Percentiles rank a stretch among this genome's conserved stretches.
Evolutionary conservation across 805 yeast species (phyloP).

Genomic region (Citeromyces matritensis): DNA sequence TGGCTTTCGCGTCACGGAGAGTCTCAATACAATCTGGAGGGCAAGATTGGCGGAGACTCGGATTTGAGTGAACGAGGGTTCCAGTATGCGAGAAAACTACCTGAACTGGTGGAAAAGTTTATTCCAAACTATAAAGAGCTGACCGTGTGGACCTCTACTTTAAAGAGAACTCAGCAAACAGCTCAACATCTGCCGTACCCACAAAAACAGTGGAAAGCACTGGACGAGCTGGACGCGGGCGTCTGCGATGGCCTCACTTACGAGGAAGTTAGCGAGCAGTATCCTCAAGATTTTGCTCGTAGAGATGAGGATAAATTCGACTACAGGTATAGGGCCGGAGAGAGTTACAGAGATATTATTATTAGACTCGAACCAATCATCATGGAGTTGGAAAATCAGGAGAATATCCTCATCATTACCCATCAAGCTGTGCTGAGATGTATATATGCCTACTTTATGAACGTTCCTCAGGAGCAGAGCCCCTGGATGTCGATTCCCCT

Average conservation of each 20-base stretch:
- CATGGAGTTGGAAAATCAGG: conserved; percentile 97
- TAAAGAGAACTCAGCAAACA: conserved; percentile 85
- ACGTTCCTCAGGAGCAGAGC: conserved; percentile 90
- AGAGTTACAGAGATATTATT: conserved; percentile 90
- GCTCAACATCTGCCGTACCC: conserved; percentile 70
- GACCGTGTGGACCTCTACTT: conserved; percentile 93
- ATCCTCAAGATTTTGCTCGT: conserved; percentile 91
- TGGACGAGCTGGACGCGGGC: conserved; percentile 95
- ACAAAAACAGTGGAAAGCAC: conserved; percentile 87
- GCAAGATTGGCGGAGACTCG: conserved; percentile 94
- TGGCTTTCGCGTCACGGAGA: conserved; percentile 97
- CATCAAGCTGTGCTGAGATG: conserved; percentile 97
- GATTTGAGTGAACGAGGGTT: conserved; percentile 72
- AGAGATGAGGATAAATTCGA: conserved; percentile 93
- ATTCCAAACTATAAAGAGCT: conserved; percentile 47
- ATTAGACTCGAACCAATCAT: conserved; percentile 92
- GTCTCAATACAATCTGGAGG: conserved; percentile 79
- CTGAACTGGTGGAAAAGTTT: conserved; percentile 55
- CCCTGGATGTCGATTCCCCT: conserved; percentile 99
- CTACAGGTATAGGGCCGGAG: conserved; percentile 95
- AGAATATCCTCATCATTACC: conserved; percentile 86
- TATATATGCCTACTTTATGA: conserved; percentile 95
- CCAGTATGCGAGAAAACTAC: conserved; percentile 70
- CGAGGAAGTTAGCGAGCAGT: conserved; percentile 72
- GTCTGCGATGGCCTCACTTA: conserved; percentile 96